A percentile compares a stretch with the other conserved stretches of the same genome.
phyloP scores from a whole-genome alignment of 768 basidiomycete genomes.

The Rubroboletus satanas region DNA sequence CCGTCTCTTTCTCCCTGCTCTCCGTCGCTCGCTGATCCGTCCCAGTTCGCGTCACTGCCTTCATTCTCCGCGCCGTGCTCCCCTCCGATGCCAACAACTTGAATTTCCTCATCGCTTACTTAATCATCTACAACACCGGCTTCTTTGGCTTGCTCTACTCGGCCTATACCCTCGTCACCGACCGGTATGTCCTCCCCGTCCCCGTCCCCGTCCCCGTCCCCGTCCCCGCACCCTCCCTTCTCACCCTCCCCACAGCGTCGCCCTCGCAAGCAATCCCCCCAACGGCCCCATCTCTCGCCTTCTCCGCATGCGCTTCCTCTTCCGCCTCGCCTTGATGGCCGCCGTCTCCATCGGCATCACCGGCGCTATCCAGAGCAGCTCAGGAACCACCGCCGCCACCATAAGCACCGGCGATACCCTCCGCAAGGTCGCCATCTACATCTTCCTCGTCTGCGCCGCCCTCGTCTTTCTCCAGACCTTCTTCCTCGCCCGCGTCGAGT shows the following conservation, averaged over 20 bases:
- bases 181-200: slow-evolving; percentile 23
- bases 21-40: neutral
- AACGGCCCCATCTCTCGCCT: slow-evolving; percentile 13
- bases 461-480: slow-evolving; percentile 19
- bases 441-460: slow-evolving; percentile 27
- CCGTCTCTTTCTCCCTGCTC: neutral
- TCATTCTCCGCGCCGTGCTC: slow-evolving; percentile 18
- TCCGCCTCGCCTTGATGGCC: slow-evolving; percentile 24
- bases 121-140: slow-evolving; percentile 33
- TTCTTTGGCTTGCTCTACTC: slow-evolving; percentile 33
- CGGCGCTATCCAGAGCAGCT: slow-evolving; percentile 17
- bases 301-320: slow-evolving; percentile 16
- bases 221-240: too few relatives aligned
- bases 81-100: slow-evolving; percentile 20
- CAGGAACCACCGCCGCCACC: neutral
- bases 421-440: slow-evolving; percentile 26
- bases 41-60: slow-evolving; percentile 16
- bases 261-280: slow-evolving; percentile 15
- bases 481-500: slow-evolving; percentile 19
- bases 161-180: slow-evolving; percentile 27
- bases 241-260: slow-evolving; percentile 7
- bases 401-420: slow-evolving; percentile 21
- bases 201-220: accelerated
- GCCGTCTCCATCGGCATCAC: slow-evolving; percentile 30
- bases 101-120: slow-evolving; percentile 25